Evolutionary conservation across 2,329 filamentous ascomycete species (phyloP).

Genomic region (Xylariaceae sp.): DNA sequence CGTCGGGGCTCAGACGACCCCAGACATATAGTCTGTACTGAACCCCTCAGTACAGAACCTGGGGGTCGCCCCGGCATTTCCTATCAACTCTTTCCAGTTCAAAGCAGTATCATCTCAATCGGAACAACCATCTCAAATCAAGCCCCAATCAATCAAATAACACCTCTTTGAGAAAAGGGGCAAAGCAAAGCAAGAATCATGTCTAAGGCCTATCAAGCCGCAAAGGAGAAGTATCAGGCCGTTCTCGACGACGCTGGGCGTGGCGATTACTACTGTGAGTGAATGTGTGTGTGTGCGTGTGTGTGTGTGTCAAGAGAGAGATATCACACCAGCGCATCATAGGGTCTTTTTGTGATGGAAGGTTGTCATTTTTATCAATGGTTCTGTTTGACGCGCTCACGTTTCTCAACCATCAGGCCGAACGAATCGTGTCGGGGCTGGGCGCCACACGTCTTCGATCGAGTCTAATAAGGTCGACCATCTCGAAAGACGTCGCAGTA

Average conservation of each 20-base stretch:
- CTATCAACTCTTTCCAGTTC: background rate
- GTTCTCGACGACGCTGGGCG: constrained; percentile 31
- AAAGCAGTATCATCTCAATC: background rate
- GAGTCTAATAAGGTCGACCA: constrained; percentile 27
- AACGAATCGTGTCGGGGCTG: constrained; percentile 28
- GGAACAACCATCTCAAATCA: background rate
- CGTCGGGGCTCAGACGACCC: background rate
- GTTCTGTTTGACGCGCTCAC: constrained; percentile 1
- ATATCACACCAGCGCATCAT: background rate
- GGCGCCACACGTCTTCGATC: constrained; percentile 26
- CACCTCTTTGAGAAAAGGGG: background rate
- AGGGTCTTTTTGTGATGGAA: background rate
- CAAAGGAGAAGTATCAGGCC: constrained; percentile 33
- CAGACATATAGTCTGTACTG: constrained; percentile 13
- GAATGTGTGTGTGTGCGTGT: no score
- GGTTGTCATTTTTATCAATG: background rate
- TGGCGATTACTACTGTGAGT: constrained; percentile 30
- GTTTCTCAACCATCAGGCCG: constrained; percentile 20
- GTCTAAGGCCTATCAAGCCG: constrained; percentile 29
- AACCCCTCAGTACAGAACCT: background rate
- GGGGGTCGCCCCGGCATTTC: background rate
- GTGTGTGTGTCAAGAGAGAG: background rate
- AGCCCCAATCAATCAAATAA: background rate
- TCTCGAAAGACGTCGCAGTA: constrained; percentile 26
- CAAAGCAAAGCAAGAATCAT: constrained; percentile 17